Evolutionary conservation across 345 rosid genomes (phyloP).

Genomic region (Ricinus communis): DNA sequence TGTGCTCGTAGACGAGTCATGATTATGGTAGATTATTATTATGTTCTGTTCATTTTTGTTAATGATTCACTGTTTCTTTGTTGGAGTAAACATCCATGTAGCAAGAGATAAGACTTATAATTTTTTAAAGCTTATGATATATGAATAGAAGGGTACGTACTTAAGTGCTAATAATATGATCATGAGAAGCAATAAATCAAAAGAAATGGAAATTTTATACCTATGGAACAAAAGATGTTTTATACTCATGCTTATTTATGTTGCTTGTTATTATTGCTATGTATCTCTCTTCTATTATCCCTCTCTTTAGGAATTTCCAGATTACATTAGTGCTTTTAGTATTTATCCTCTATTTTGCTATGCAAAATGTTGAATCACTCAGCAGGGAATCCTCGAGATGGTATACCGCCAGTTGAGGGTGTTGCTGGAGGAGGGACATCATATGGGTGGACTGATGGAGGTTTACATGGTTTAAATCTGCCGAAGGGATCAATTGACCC

Average conservation of each 20-base stretch:
- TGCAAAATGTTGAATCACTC: not conserved
- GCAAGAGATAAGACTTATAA: too few relatives aligned
- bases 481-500: conserved; percentile 61
- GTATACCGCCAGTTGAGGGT: conserved; percentile 87
- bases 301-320: not conserved
- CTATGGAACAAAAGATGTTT: not conserved
- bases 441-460: conserved; percentile 84
- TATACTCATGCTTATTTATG: not conserved
- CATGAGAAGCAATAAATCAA: not conserved
- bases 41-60: not conserved
- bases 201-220: not conserved
- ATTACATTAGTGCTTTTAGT: not conserved
- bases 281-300: not conserved
- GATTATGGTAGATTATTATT: not conserved
- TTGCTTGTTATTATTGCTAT: not conserved
- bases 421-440: conserved; percentile 98
- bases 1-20: not conserved
- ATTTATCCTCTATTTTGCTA: not conserved
- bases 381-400: conserved; percentile 46
- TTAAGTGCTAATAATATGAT: not conserved
- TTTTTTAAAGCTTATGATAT: too few relatives aligned
- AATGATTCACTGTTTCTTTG: not conserved
- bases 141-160: not conserved
- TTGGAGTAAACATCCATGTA: not conserved
- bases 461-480: conserved; percentile 30